Evolutionary conservation across 2,329 filamentous ascomycete species (phyloP), one percentile per base, ranked within the genome.

Genomic region (Pseudocercospora fijiensis): DNA sequence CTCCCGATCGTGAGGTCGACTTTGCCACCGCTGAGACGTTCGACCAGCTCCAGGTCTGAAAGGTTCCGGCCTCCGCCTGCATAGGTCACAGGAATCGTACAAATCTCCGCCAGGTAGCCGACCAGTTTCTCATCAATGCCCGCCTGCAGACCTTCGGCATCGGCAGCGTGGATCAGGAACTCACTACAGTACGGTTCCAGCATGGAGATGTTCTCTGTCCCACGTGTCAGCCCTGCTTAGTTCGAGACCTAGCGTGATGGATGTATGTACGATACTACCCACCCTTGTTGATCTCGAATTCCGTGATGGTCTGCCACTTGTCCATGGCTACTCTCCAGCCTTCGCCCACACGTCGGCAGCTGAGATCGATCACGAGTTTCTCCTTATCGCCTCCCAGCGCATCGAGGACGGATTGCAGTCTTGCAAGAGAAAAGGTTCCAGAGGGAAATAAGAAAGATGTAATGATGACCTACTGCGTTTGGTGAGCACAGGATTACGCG

Each of bases 301-400:
- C 91, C 1, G 95, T 98, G 61, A 98, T 89, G 1, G 92, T 96
- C 82, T 98, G 95, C 95, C 95, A 99, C 77, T 96, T 96, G 78
- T 99, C 91, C 89, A 96, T 99, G 61, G 95, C 94, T n/a, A 99
- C 95, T 73, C 90, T 92, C 95, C 95, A 99, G 43, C 82, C 88
- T 61, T 88, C 82, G 41, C 84, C 90, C 65, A 88, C 88, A 63
- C 88, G 84, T 58, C 95, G 87, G 76, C 95, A 99, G 78, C 92
- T 96, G 24, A 99, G 85, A 75, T 99, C 95, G 75, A 99, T 93
- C 69, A 99, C 94, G 56, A 99, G 86, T 78, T 91, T 95, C 56
- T 82, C 80, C 75, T 83, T 91, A 75, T 96, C 89, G 59, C 88
- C 88, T 26, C 83, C 89, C 4, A 99, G 84, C 1, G 88, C 85